Percentiles rank a stretch among this genome's conserved stretches.
Evolutionary conservation across 257 asterid species (phyloP).

Genomic region (Thymus mandschuricus): DNA sequence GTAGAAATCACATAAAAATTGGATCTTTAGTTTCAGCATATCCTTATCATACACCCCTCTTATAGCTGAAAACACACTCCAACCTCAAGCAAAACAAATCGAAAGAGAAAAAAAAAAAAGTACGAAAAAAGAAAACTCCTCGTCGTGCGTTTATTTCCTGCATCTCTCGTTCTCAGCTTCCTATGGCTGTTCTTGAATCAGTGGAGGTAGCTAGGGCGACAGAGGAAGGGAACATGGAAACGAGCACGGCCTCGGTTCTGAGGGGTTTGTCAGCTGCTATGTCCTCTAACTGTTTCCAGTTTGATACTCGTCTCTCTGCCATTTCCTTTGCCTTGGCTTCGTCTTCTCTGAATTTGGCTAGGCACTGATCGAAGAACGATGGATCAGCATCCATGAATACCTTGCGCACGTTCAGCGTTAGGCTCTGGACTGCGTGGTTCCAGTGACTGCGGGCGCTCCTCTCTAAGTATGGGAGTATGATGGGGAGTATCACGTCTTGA

Average conservation of each 20-base stretch:
- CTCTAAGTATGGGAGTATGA: constrained; percentile 56
- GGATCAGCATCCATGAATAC: constrained; percentile 58
- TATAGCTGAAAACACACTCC: constrained; percentile 21
- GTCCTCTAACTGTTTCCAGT: constrained; percentile 60
- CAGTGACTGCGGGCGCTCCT: constrained; percentile 51
- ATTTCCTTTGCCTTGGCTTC: constrained; percentile 49
- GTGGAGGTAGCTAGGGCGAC: constrained; percentile 46
- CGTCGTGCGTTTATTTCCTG: background rate
- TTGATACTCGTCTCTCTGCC: constrained; percentile 45
- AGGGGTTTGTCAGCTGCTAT: constrained; percentile 42
- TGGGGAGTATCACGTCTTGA: constrained; percentile 53
- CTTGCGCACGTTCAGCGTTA: constrained; percentile 57
- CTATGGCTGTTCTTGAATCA: constrained; percentile 36
- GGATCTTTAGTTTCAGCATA: constrained; percentile 27
- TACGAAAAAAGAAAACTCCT: constrained; percentile 30
- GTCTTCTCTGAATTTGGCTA: constrained; percentile 47
- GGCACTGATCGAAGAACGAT: constrained; percentile 52
- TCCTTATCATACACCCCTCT: constrained; percentile 29
- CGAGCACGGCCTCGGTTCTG: constrained; percentile 46
- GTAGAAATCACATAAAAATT: constrained; percentile 27
- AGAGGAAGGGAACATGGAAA: constrained; percentile 54
- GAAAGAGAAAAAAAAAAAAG: constrained; percentile 30
- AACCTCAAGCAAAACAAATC: constrained; percentile 24
- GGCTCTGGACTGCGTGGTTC: constrained; percentile 64
- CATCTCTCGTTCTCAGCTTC: constrained; percentile 30